Base-by-base conservation (phyloP, 1,139 yeast species). In the Dujonia santamariae region DNA sequence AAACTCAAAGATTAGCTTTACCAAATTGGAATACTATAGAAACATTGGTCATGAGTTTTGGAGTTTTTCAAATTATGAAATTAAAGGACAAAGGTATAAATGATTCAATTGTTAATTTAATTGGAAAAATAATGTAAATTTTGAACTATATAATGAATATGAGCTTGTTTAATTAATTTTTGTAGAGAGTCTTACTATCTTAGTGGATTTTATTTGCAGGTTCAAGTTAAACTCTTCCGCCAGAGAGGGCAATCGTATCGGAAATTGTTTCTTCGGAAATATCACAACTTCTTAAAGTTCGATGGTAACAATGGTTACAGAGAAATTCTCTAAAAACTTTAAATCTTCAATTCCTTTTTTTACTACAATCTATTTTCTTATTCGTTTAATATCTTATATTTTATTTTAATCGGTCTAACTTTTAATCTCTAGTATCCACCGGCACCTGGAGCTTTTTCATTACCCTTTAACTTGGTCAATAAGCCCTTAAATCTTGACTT, bases 401-500 rank as follows among this genome's bases (percentile, higher is more conserved):
- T 14, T 26, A 11, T 26, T 26, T 7, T 11, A 26, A 11, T 29
- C 14, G 5, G 17, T 20, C 13, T 24, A 21, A 11, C n/a, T 12
- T 21, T 21, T 11, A 11, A 11, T 21, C 35, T 31, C 37, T 50
- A 53, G 39, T 61, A 60, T 18, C 66, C 67, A 23, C 62, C 64
- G 34, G 66, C 66, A 30, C 95, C 94, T 12, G 95, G 95, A 23
- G 75, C 87, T 38, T 71, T 68, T 32, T 73, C 74, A 47, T 85
- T 86, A 32, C 84, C 86, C 60, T 79, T 76, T 45, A 84, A 68
- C 32, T 78, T 78, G 43, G 69, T 62, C 46, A 85, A 67, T 37
- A 84, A 65, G 42, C 78, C 86, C 55, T 79, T 80, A 63, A 82
- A 85, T 51, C 84, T 73, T 19, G 82, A 63, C 61, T 85, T 82